These are phyloP conservation scores for Claviceps capensis DNA, from an alignment of 2,329 filamentous ascomycete genomes.

Conservation along the genomic window DNA sequence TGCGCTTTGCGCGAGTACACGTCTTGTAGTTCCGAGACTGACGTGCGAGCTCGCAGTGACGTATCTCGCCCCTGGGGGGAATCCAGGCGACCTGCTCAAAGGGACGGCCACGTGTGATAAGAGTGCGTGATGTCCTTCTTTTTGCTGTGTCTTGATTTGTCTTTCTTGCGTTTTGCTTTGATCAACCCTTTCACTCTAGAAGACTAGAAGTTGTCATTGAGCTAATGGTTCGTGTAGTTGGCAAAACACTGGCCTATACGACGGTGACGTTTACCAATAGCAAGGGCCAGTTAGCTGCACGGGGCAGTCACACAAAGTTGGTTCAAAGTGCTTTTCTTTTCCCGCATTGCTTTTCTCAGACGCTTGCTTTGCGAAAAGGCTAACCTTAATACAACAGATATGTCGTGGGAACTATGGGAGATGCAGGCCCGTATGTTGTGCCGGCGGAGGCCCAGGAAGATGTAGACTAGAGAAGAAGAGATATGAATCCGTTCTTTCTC, in stretches of 20 bases:
- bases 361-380: too few relatives aligned
- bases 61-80: slow-evolving; percentile 45
- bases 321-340: slow-evolving; percentile 12
- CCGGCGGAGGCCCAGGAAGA: slow-evolving; percentile 22
- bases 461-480: slow-evolving; percentile 14
- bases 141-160: not conserved
- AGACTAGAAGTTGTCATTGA: too few relatives aligned
- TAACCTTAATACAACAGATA: slow-evolving; percentile 19
- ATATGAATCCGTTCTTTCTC: too few relatives aligned
- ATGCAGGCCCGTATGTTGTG: slow-evolving; percentile 23
- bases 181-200: not conserved
- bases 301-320: slow-evolving; percentile 55
- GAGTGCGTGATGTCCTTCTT: slow-evolving; percentile 26
- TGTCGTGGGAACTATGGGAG: slow-evolving; percentile 24
- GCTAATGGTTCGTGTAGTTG: slow-evolving; percentile 28
- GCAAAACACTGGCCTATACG: slow-evolving; percentile 50
- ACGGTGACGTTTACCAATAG: slow-evolving; percentile 44
- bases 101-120: slow-evolving; percentile 47
- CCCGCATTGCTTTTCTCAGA: not conserved
- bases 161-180: not conserved
- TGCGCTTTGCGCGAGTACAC: too few relatives aligned
- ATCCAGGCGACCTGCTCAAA: slow-evolving; percentile 40
- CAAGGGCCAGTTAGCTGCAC: slow-evolving; percentile 44
- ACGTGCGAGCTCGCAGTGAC: slow-evolving; percentile 35
- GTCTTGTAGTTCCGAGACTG: not conserved